These are phyloP conservation scores for Aspergillus sp. DNA, from an alignment of 2,329 filamentous ascomycete species.

Conservation along the genomic window DNA sequence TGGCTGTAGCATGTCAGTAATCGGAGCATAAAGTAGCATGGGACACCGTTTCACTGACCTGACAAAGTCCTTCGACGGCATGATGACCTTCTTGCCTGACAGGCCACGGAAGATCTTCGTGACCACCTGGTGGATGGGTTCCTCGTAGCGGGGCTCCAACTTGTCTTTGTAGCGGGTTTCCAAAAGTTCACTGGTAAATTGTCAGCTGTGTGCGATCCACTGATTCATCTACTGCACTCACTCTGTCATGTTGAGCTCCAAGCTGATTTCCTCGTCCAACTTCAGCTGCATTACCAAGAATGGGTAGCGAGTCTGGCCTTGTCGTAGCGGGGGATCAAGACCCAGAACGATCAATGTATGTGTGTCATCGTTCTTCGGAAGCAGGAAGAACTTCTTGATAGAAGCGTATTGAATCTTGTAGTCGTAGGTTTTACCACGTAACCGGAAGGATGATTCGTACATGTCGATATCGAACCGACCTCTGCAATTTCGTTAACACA, in stretches of 20 bases:
- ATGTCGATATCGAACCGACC: constrained; percentile 99
- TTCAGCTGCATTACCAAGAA: constrained; percentile 99
- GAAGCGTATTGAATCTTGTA: constrained; percentile 99
- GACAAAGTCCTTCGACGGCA: constrained; percentile 89
- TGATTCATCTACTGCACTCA: constrained; percentile 29
- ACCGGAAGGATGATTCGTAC: constrained; percentile 95
- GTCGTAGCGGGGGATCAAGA: constrained; percentile 88
- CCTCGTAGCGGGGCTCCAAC: constrained; percentile 85
- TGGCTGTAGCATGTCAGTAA: constrained; percentile 55
- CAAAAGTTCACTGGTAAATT: constrained; percentile 63
- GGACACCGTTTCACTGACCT: constrained; percentile 53
- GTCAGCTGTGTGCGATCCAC: constrained; percentile 15
- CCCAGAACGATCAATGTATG: constrained; percentile 95
- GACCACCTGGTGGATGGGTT: constrained; percentile 88
- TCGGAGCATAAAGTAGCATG: neutral
- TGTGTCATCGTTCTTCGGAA: constrained; percentile 97
- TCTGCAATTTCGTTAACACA: constrained; percentile 53
- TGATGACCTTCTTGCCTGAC: constrained; percentile 91
- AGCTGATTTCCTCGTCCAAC: constrained; percentile 92
- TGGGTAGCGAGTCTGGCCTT: constrained; percentile 96
- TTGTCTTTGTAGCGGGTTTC: constrained; percentile 87
- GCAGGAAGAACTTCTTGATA: constrained; percentile 98
- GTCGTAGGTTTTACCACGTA: constrained; percentile 98
- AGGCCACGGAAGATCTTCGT: constrained; percentile 94
- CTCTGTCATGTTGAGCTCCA: constrained; percentile 94